Conservation (phyloP, 352 stramenopile genomes). For the Globisporangium mamillatum region DNA sequence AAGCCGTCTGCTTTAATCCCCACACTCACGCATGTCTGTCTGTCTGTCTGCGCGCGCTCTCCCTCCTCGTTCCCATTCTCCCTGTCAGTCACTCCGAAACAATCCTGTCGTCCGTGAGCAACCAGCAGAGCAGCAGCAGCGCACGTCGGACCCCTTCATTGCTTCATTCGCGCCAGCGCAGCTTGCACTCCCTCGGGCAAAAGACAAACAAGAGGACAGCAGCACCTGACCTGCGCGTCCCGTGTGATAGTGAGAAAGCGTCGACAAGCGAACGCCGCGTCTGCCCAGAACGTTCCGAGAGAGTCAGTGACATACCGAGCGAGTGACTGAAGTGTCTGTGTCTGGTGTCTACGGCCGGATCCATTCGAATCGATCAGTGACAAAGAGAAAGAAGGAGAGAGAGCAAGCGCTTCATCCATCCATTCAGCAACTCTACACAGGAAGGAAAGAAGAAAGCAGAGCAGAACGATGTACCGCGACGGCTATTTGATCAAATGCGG, state of each 20-base stretch:
- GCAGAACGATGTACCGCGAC: slow-evolving; percentile 66
- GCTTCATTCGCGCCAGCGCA: slow-evolving; percentile 1
- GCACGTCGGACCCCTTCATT: not conserved
- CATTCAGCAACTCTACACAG: not conserved
- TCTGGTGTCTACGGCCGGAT: not conserved
- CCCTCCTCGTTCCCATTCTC: not conserved
- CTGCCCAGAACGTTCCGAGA: slow-evolving; percentile 5
- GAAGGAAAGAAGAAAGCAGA: not conserved
- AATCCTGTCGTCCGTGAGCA: not conserved
- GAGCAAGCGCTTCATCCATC: not conserved
- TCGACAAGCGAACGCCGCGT: not conserved
- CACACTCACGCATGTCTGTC: not conserved
- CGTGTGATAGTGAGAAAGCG: not conserved
- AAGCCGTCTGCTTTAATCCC: not conserved
- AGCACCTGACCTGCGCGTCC: not conserved
- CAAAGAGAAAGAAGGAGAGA: not conserved
- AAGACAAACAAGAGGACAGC: not conserved
- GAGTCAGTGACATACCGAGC: slow-evolving; percentile 1
- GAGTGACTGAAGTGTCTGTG: not conserved
- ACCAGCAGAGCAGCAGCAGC: not conserved
- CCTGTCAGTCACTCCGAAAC: not conserved
- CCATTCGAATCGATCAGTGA: not conserved
- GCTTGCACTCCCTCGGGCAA: not conserved
- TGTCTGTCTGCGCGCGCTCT: not conserved
- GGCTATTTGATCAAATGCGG: slow-evolving; percentile 74